Conservation (phyloP, 2,329 filamentous ascomycete species). For the Ciborinia camelliae region DNA sequence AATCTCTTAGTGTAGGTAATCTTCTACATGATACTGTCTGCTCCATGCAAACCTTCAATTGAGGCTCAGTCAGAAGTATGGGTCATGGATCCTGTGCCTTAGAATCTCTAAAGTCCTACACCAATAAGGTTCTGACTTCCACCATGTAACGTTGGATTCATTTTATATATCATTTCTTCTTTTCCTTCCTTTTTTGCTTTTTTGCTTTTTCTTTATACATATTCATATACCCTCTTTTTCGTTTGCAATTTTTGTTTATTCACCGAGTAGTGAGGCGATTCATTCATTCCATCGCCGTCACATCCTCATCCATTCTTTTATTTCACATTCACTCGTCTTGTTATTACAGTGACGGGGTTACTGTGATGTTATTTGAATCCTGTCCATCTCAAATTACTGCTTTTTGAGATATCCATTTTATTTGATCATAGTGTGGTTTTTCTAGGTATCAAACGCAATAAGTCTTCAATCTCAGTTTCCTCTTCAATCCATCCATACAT, state of each 20-base stretch:
- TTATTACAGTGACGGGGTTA: not conserved
- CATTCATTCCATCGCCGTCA: not conserved
- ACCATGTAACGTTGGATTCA: not conserved
- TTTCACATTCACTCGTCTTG: not conserved
- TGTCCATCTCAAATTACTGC: not conserved
- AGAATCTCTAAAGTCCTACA: not conserved
- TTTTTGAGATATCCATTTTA: not conserved
- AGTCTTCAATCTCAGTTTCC: not conserved
- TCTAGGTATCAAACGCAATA: not conserved
- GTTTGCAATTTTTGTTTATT: not conserved
- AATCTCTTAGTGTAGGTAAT: not conserved
- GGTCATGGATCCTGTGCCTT: too few relatives aligned
- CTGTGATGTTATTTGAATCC: too few relatives aligned
- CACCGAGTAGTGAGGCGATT: not conserved
- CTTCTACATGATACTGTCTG: not conserved
- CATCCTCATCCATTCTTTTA: conserved; percentile 6
- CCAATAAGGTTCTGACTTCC: not conserved
- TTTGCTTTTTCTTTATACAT: not conserved
- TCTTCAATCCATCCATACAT: not conserved
- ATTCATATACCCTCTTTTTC: not conserved
- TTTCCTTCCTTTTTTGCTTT: not conserved
- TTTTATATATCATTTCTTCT: not conserved
- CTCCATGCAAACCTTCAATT: not conserved
- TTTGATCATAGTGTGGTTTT: not conserved
- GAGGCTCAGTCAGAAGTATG: not conserved